Conservation (phyloP, 1,139 yeast genomes). For the Suhomyces yuchorum region DNA sequence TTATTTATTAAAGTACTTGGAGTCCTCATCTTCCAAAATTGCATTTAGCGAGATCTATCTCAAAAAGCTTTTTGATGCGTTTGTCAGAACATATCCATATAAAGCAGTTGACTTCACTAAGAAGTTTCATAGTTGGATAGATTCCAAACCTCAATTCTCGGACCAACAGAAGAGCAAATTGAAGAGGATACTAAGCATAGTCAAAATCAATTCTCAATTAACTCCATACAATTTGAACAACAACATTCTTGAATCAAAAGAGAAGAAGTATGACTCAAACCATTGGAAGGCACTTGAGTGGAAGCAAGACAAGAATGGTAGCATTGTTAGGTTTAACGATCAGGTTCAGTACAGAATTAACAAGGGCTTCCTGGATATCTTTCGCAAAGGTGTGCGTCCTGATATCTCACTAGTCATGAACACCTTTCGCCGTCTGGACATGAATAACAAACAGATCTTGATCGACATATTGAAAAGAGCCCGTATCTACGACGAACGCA, state of each 20-base stretch:
- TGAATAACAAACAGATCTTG: constrained; percentile 23
- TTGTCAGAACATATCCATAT: constrained; percentile 39
- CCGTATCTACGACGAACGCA: constrained; percentile 21
- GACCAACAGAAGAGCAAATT: constrained; percentile 14
- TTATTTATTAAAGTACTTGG: constrained; percentile 28
- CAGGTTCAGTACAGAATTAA: constrained; percentile 39
- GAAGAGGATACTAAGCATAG: constrained; percentile 21
- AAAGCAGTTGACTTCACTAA: constrained; percentile 29
- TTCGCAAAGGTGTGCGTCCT: constrained; percentile 40
- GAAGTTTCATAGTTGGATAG: constrained; percentile 29
- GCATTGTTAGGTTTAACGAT: constrained; percentile 17
- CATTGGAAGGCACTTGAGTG: constrained; percentile 26
- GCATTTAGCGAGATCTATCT: constrained; percentile 27
- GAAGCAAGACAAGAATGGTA: constrained; percentile 20
- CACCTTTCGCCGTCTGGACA: constrained; percentile 34
- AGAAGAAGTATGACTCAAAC: constrained; percentile 23
- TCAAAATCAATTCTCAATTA: constrained; percentile 31
- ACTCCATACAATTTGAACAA: constrained; percentile 32
- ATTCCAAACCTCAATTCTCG: constrained; percentile 10
- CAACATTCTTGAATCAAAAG: constrained; percentile 18
- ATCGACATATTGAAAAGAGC: constrained; percentile 25
- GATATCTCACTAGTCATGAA: constrained; percentile 34
- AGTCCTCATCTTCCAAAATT: constrained; percentile 22
- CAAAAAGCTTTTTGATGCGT: constrained; percentile 30
- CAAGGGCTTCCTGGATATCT: constrained; percentile 37